Base-by-base conservation (phyloP, 1,139 yeast genomes). In the Oligophagozyma castellii region DNA sequence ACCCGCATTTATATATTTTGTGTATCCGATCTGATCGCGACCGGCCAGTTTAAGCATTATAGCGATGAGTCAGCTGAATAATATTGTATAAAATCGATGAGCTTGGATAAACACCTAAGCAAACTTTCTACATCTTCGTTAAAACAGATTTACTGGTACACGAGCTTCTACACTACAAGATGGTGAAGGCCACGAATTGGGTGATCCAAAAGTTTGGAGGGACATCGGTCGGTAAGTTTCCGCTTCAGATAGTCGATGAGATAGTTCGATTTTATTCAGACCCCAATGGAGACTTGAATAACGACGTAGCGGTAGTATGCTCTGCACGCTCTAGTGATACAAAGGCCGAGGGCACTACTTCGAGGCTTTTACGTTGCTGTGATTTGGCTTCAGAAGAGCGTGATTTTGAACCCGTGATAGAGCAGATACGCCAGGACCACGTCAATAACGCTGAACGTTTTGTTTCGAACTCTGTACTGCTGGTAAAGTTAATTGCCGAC, bases 151-250 rank as follows among this genome's bases (percentile, higher is more conserved):
- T n/a, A n/a, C n/a, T n/a, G n/a, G n/a, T n/a, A n/a, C n/a, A n/a
- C n/a, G n/a, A n/a, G n/a, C n/a, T n/a, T n/a, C n/a, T n/a, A n/a
- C n/a, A n/a, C n/a, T n/a, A n/a, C n/a, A n/a, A n/a, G n/a, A 18
- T 18, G 20, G 20, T 18, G 8, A 7, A 23, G 19, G 21, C 5
- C 5, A 16, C 23, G 4, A 48, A 51, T 29, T 86, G 96, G 95
- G 59, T 89, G 14, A 79, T 89, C 5, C 98, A 89, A 54, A 89
- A 89, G 56, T 89, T 81, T 47, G 98, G 98, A 24, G 98, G 98
- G 30, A 89, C 98, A n/a, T 76, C 93, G 26, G 95, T 89, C 22
- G 98, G 98, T 18, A 89, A 89, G 53, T 86, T 86, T 53, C 81
- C 95, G 5, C 71, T 66, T 31, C 69, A 75, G 39, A 89, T 89